Percentiles rank a stretch among this genome's conserved stretches.
Evolutionary conservation across 345 rosid species (phyloP).

Genomic region (Hibiscus mutabilis): DNA sequence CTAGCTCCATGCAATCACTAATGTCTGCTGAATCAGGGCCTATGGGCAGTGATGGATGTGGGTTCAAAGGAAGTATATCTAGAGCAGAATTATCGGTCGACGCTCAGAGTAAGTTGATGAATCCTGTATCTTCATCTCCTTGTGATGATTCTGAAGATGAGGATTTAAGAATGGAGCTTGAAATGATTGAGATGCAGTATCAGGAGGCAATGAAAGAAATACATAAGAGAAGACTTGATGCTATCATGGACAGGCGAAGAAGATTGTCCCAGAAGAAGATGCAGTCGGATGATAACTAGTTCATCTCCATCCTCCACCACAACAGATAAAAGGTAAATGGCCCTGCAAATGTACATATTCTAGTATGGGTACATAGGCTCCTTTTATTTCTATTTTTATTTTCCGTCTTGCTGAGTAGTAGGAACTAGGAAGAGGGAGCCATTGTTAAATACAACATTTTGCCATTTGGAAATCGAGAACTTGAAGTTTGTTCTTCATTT

Average conservation of each 20-base stretch:
- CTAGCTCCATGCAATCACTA: constrained; percentile 21
- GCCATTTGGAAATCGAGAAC: too few relatives aligned
- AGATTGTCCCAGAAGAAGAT: constrained; percentile 32
- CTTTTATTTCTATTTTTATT: not conserved
- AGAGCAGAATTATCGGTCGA: not conserved
- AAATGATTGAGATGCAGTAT: constrained; percentile 53
- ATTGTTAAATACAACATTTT: not conserved
- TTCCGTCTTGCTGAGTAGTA: not conserved
- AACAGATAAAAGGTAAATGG: not conserved
- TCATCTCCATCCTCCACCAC: not conserved
- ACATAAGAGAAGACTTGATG: constrained; percentile 51
- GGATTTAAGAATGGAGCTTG: constrained; percentile 42
- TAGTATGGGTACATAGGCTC: constrained; percentile 3
- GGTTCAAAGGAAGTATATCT: not conserved
- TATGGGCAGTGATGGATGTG: constrained; percentile 11
- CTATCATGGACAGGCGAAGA: constrained; percentile 43
- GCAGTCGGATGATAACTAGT: constrained; percentile 21
- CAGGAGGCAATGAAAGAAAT: constrained; percentile 50
- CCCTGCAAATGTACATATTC: constrained; percentile 36
- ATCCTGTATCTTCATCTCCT: constrained; percentile 5
- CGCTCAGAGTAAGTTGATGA: constrained; percentile 12
- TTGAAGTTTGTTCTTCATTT: not conserved
- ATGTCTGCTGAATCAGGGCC: constrained; percentile 22
- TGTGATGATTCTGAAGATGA: constrained; percentile 27
- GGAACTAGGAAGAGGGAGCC: not conserved